Conservation (phyloP, 2,329 filamentous ascomycete genomes). For the Nectriaceae sp. region DNA sequence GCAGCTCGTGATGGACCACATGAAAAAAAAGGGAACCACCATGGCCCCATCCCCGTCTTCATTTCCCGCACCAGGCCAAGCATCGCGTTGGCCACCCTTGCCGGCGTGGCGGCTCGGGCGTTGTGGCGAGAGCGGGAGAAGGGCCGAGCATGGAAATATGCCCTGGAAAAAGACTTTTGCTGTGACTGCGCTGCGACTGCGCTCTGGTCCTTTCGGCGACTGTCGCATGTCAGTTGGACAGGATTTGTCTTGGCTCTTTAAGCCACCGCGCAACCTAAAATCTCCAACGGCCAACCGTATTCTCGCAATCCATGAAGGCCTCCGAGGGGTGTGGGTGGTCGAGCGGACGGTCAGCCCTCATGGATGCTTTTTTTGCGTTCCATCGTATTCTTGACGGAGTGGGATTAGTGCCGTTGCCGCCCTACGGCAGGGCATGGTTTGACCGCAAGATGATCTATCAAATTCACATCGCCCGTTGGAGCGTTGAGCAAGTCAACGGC, state of each 20-base stretch:
- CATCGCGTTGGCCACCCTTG: constrained; percentile 19
- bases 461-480: too few species aligned
- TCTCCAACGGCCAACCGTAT: not conserved
- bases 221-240: not conserved
- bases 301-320: not conserved
- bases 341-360: not conserved
- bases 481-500: too few species aligned
- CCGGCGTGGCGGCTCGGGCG: not conserved
- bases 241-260: not conserved
- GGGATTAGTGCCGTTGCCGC: not conserved
- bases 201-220: too few species aligned
- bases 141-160: constrained; percentile 14
- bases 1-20: constrained; percentile 29
- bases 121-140: constrained; percentile 13
- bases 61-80: constrained; percentile 12
- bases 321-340: too few species aligned
- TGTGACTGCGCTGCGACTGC: too few species aligned
- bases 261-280: not conserved
- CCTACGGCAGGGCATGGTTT: too few species aligned
- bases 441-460: too few species aligned
- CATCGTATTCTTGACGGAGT: not conserved
- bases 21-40: constrained; percentile 7
- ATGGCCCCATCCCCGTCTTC: constrained; percentile 6
- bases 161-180: not conserved
- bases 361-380: too few species aligned